phyloP scores from a whole-genome alignment of 345 rosid species.

The Limnanthes douglasii region DNA sequence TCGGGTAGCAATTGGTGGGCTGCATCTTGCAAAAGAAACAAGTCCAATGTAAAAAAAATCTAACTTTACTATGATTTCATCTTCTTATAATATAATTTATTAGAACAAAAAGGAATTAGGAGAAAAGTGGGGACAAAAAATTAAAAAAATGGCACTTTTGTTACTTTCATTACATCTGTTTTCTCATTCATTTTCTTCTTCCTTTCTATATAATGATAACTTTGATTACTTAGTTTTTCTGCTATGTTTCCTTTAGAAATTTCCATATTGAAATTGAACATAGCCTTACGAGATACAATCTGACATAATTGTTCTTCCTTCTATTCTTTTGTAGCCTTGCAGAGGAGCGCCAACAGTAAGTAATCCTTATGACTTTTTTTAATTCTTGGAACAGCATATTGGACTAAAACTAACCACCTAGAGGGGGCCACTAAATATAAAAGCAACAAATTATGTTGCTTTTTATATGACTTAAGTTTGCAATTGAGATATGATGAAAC shows the following conservation, averaged over 20 bases:
- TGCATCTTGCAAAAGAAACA: slow-evolving; percentile 92
- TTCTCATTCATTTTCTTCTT: slow-evolving; percentile 6
- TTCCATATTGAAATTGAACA: too few relatives aligned
- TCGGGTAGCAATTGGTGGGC: slow-evolving; percentile 99
- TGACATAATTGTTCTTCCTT: slow-evolving; percentile 12
- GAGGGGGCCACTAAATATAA: too few relatives aligned
- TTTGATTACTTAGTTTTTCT: too few relatives aligned
- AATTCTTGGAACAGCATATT: neutral
- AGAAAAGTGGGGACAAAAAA: too few relatives aligned
- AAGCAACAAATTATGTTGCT: too few relatives aligned
- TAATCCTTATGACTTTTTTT: slow-evolving; percentile 8
- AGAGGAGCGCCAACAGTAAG: slow-evolving; percentile 75
- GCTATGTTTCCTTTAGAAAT: too few relatives aligned
- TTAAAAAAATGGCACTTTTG: too few relatives aligned
- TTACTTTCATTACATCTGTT: too few relatives aligned
- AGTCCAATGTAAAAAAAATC: slow-evolving; percentile 39
- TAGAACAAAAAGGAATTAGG: slow-evolving; percentile 1
- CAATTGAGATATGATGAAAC: slow-evolving; percentile 5
- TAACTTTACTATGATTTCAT: slow-evolving; percentile 4
- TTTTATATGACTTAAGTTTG: too few relatives aligned
- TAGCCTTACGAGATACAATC: slow-evolving; percentile 1
- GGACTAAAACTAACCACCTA: neutral
- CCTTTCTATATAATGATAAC: too few relatives aligned
- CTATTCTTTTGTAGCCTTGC: slow-evolving; percentile 63
- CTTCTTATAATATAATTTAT: slow-evolving; percentile 4